Percentiles rank a stretch among this genome's conserved stretches.
Conservation (phyloP, 352 stramenopile species). For the Globisporangium solare region DNA sequence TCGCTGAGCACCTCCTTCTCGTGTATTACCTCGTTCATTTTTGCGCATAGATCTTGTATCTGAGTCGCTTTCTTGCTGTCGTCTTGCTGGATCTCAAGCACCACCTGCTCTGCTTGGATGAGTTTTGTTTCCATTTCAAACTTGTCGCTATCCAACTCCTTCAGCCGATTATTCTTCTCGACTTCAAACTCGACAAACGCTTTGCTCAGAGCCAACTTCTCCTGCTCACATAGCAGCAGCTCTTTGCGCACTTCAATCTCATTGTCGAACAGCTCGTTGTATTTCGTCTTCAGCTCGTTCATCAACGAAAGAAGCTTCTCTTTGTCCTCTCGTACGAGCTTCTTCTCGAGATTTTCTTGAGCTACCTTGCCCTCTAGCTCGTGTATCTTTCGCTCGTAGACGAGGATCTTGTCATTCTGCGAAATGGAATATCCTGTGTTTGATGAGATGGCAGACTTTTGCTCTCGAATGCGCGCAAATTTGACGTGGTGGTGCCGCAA, state of each 20-base stretch:
- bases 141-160: conserved; percentile 52
- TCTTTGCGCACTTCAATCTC: conserved; percentile 56
- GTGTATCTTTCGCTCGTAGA: conserved; percentile 28
- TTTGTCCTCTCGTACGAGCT: conserved; percentile 44
- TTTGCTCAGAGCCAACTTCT: conserved; percentile 65
- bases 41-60: conserved; percentile 49
- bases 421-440: neutral
- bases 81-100: conserved; percentile 60
- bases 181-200: conserved; percentile 65
- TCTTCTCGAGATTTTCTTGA: conserved; percentile 36
- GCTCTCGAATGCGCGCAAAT: neutral
- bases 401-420: conserved; percentile 4
- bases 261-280: conserved; percentile 57
- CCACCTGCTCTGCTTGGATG: conserved; percentile 51
- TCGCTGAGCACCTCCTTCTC: conserved; percentile 33
- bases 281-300: conserved; percentile 48
- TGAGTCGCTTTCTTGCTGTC: conserved; percentile 46
- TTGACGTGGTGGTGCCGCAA: conserved; percentile 22
- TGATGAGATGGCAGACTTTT: neutral
- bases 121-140: conserved; percentile 64
- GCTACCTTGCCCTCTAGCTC: conserved; percentile 37
- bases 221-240: conserved; percentile 53
- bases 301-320: conserved; percentile 32
- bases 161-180: conserved; percentile 31
- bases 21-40: conserved; percentile 48